Percentiles rank a stretch among this genome's conserved stretches.
phyloP scores from a whole-genome alignment of 1,139 yeast species.

The Protomyces arabidopsidicola region DNA sequence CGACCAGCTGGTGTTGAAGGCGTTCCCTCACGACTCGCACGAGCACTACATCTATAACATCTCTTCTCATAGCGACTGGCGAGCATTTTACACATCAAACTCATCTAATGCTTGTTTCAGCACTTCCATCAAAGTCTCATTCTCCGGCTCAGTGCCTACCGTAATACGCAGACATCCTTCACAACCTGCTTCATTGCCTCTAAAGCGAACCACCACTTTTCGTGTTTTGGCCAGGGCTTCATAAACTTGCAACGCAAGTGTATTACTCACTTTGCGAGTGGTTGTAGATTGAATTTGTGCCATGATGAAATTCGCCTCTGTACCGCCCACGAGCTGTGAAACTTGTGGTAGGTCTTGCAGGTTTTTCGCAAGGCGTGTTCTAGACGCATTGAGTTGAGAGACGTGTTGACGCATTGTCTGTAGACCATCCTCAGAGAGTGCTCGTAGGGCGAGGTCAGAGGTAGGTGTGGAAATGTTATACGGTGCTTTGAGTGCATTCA shows the following conservation, averaged over 20 bases:
- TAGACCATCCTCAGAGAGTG: constrained; percentile 59
- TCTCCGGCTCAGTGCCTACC: constrained; percentile 77
- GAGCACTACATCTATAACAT: neutral
- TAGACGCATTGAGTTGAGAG: constrained; percentile 50
- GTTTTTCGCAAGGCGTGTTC: constrained; percentile 53
- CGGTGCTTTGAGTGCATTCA: constrained; percentile 92
- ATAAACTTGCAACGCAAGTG: constrained; percentile 64
- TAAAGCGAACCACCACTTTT: constrained; percentile 78
- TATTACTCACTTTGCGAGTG: constrained; percentile 60
- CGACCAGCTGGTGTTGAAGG: constrained; percentile 22
- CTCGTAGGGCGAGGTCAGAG: constrained; percentile 67
- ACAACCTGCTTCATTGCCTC: constrained; percentile 89
- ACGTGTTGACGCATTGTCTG: constrained; percentile 56
- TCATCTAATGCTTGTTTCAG: constrained; percentile 6
- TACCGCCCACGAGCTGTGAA: constrained; percentile 77
- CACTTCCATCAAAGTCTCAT: constrained; percentile 48
- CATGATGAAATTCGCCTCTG: constrained; percentile 78
- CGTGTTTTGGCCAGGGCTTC: constrained; percentile 62
- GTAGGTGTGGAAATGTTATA: constrained; percentile 86
- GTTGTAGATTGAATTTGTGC: constrained; percentile 59
- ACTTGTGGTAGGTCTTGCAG: constrained; percentile 53
- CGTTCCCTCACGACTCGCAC: constrained; percentile 10
- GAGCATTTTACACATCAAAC: neutral
- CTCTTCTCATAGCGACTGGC: neutral
- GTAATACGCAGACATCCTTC: constrained; percentile 81